These are phyloP conservation scores for Dactylellina drechsleri DNA, from an alignment of 2,329 filamentous ascomycete species.

Conservation along the genomic window DNA sequence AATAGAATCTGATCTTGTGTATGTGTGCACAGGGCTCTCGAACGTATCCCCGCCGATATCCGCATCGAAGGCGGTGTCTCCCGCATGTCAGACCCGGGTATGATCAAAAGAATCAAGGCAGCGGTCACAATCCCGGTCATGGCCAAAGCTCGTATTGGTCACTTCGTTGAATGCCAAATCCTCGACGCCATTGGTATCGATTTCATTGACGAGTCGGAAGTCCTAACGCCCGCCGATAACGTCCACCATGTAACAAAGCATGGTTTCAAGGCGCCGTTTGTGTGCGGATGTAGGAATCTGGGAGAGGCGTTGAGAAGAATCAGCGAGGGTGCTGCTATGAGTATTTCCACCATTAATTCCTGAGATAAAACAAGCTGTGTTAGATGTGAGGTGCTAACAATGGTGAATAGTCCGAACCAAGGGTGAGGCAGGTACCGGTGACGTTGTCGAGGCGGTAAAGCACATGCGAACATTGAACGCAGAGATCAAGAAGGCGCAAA, in stretches of 20 bases:
- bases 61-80: conserved; percentile 90
- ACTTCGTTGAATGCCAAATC: conserved; percentile 98
- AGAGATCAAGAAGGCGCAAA: conserved; percentile 78
- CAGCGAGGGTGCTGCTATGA: conserved; percentile 95
- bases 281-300: conserved; percentile 94
- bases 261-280: conserved; percentile 84
- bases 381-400: background rate
- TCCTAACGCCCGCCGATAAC: conserved; percentile 92
- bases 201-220: conserved; percentile 97
- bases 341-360: conserved; percentile 31
- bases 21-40: conserved; percentile 70
- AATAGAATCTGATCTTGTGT: background rate
- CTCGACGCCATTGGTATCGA: conserved; percentile 94
- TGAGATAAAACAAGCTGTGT: background rate
- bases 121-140: conserved; percentile 98
- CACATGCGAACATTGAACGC: conserved; percentile 92
- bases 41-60: conserved; percentile 97
- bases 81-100: conserved; percentile 92
- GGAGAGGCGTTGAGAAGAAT: conserved; percentile 92
- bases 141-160: conserved; percentile 97
- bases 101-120: conserved; percentile 95
- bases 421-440: conserved; percentile 95
- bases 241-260: conserved; percentile 91
- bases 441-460: conserved; percentile 94
- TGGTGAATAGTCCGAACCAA: conserved; percentile 77